These are phyloP conservation scores for Metschnikowia bowlesiae DNA, from an alignment of 805 yeast species.

Conservation along the genomic window DNA sequence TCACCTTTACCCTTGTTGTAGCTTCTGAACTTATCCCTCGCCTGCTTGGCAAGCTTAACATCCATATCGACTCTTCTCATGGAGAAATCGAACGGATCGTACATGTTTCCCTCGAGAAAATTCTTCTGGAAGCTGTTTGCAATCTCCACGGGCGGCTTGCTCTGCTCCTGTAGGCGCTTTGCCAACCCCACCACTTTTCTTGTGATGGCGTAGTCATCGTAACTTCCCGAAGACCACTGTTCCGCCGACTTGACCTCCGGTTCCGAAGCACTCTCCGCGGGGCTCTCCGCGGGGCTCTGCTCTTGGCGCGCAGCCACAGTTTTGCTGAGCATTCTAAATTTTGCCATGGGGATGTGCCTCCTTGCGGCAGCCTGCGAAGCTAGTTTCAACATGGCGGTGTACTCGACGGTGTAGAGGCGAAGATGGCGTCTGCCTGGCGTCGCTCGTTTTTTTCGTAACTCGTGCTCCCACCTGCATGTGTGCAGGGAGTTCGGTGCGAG, in stretches of 20 bases:
- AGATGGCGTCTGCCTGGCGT: not conserved
- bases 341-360: not conserved
- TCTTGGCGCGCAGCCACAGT: not conserved
- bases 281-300: not conserved
- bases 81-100: constrained; percentile 81
- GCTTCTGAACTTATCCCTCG: constrained; percentile 23
- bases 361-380: not conserved
- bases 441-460: not conserved
- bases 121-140: constrained; percentile 35
- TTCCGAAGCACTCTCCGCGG: not conserved
- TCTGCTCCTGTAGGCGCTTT: constrained; percentile 25
- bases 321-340: not conserved
- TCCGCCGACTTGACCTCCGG: constrained; percentile 6
- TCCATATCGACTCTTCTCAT: constrained; percentile 53
- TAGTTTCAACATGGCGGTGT: constrained; percentile 1
- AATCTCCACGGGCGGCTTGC: constrained; percentile 33
- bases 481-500: not conserved
- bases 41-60: constrained; percentile 19
- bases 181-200: constrained; percentile 34
- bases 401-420: too few relatives aligned
- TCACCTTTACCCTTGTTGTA: constrained; percentile 15
- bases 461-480: not conserved
- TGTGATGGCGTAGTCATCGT: constrained; percentile 22
- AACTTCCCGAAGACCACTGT: constrained; percentile 26
- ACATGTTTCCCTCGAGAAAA: constrained; percentile 50